Evolutionary conservation across 177 flowering plant genomes (phyloP).

Genomic region (Vitis hybrid): DNA sequence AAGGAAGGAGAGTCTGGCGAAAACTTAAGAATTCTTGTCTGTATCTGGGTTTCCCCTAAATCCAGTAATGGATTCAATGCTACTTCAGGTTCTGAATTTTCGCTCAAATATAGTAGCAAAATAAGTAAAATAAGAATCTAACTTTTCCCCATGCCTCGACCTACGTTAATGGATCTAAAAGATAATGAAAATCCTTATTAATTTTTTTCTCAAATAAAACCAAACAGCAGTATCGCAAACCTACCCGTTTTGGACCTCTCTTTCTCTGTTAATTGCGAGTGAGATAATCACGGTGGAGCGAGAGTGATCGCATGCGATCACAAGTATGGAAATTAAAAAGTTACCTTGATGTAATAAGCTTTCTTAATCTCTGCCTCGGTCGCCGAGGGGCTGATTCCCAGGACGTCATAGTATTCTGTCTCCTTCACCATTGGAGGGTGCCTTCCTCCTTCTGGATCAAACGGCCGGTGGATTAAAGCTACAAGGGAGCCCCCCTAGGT

Average conservation of each 20-base stretch:
- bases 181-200: no score
- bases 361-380: conserved; percentile 78
- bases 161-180: neutral
- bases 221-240: neutral
- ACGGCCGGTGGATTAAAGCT: neutral
- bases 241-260: no score
- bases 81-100: neutral
- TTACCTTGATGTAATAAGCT: conserved; percentile 85
- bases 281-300: neutral
- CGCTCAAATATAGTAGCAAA: neutral
- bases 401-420: conserved; percentile 82
- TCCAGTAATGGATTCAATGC: neutral
- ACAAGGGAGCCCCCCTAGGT: neutral
- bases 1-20: neutral
- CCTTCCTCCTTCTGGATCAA: conserved; percentile 1
- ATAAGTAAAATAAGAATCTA: neutral
- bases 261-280: neutral
- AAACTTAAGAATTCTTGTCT: neutral
- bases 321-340: neutral
- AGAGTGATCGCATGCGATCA: neutral
- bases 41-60: neutral
- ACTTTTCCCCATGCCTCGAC: neutral
- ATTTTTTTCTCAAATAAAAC: neutral
- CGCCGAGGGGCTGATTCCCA: conserved; percentile 74
- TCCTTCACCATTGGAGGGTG: conserved; percentile 68